Evolutionary conservation across 148 eudicot genomes (phyloP), one percentile per base, ranked within the genome.

Genomic region (Bassia scoparia): DNA sequence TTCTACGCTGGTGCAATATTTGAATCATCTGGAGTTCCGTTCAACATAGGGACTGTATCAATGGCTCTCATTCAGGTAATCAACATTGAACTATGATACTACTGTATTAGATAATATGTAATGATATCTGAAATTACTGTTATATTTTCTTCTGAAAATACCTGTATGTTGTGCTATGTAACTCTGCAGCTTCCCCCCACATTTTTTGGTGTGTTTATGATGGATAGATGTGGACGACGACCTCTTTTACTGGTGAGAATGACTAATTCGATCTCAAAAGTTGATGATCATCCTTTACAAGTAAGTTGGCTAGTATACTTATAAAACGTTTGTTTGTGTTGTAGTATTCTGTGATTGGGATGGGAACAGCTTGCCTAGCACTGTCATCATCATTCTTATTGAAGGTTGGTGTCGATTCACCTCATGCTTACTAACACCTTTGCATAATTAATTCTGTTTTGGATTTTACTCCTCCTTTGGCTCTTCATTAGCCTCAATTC

Each of bases 61-160:
- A 75, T 88, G 84, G 92, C 88, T 33, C 72, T 89, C 64, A 75
- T 88, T 61, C 94, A 89, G 91, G 97, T 91, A 73, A 43, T 10
- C 41, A 35, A 46, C 20, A 21, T 55, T 3, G n/a, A n/a, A n/a
- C 4, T 24, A 2, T 18, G 21, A 18, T 17, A 20, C 49, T 31
- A 9, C 33, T 27, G 15, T 7, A 10, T 48, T 17, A 3, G 20
- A 26, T 24, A 17, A 23, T 55, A 55, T n/a, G 34, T 58, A 15
- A 59, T 24, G 56, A 58, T 17, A 27, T 29, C 16, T 44, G 37
- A 38, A 21, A 54, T n/a, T 8, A 30, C 30, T 44, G 20, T 7
- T 24, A 16, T 0, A 56, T 13, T 2, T 26, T 48, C 65, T 61
- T 17, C 27, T 46, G 13, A 56, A 52, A 10, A 2, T 16, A 50